phyloP scores from a whole-genome alignment of 1,139 yeast genomes.

The Pichia sp. region DNA sequence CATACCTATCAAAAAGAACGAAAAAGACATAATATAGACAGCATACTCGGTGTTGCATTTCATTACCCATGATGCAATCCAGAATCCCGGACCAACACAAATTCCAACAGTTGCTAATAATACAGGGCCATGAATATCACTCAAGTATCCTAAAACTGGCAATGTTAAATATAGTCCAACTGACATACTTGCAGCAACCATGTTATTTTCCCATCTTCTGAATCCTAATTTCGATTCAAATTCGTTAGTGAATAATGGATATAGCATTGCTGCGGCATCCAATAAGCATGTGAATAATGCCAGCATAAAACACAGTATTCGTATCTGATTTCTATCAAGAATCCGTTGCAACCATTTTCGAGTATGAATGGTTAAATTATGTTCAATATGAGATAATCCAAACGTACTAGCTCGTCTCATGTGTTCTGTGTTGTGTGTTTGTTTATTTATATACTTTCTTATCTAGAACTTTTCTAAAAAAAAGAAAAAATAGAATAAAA shows the following conservation, averaged over 20 bases:
- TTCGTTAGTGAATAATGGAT: slow-evolving; percentile 71
- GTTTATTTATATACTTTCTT: not conserved
- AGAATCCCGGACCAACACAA: slow-evolving; percentile 66
- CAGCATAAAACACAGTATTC: slow-evolving; percentile 33
- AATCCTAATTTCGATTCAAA: slow-evolving; percentile 54
- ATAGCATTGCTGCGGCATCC: slow-evolving; percentile 75
- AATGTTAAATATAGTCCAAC: slow-evolving; percentile 81
- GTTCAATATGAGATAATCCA: slow-evolving; percentile 22
- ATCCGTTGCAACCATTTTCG: slow-evolving; percentile 28
- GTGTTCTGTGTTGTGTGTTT: not conserved
- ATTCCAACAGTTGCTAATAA: slow-evolving; percentile 59
- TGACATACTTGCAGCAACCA: slow-evolving; percentile 68
- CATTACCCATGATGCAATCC: slow-evolving; percentile 37
- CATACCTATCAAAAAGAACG: slow-evolving; percentile 57
- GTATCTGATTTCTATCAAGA: slow-evolving; percentile 28
- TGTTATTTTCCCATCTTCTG: slow-evolving; percentile 65
- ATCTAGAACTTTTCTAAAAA: too few species aligned
- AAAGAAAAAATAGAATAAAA: too few species aligned
- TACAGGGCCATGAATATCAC: slow-evolving; percentile 82
- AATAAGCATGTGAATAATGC: slow-evolving; percentile 54
- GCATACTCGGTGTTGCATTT: not conserved
- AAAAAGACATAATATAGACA: slow-evolving; percentile 32
- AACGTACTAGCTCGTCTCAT: slow-evolving; percentile 7
- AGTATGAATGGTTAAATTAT: slow-evolving; percentile 33
- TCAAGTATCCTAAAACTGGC: slow-evolving; percentile 75